phyloP scores from a whole-genome alignment of 495 filamentous ascomycete species.

The Pyronema omphalodes region DNA sequence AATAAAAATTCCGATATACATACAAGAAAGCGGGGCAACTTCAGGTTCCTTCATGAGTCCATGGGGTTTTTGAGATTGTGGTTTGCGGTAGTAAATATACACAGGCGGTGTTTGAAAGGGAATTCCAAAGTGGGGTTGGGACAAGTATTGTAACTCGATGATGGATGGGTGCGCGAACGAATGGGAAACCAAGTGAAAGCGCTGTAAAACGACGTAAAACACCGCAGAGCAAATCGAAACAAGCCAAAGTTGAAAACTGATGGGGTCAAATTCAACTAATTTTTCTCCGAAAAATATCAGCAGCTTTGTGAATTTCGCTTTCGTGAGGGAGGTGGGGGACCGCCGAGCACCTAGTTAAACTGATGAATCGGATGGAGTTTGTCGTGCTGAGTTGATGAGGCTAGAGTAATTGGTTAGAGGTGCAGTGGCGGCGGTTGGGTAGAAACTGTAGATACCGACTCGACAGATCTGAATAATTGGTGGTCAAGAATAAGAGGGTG shows the following conservation, averaged over 20 bases:
- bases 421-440: slow-evolving; percentile 1
- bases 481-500: not conserved
- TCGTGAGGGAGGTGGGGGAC: not conserved
- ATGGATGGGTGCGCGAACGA: no score
- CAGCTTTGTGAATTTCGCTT: no score
- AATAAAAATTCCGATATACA: slow-evolving; percentile 11
- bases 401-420: no score
- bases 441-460: slow-evolving; percentile 6
- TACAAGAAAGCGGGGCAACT: slow-evolving; percentile 19
- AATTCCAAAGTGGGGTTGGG: no score
- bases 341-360: no score
- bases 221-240: no score
- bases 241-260: no score
- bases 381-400: not conserved
- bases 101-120: not conserved
- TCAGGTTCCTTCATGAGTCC: slow-evolving; percentile 25
- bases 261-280: no score
- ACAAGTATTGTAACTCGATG: no score
- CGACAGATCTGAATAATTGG: slow-evolving; percentile 1
- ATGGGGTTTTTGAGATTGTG: slow-evolving; percentile 10
- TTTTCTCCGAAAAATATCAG: no score
- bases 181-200: no score
- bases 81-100: slow-evolving; percentile 1
- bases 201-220: no score
- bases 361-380: slow-evolving; percentile 2